These are phyloP conservation scores for Citrus reticulata DNA, from an alignment of 345 rosid species.

Conservation along the genomic window DNA sequence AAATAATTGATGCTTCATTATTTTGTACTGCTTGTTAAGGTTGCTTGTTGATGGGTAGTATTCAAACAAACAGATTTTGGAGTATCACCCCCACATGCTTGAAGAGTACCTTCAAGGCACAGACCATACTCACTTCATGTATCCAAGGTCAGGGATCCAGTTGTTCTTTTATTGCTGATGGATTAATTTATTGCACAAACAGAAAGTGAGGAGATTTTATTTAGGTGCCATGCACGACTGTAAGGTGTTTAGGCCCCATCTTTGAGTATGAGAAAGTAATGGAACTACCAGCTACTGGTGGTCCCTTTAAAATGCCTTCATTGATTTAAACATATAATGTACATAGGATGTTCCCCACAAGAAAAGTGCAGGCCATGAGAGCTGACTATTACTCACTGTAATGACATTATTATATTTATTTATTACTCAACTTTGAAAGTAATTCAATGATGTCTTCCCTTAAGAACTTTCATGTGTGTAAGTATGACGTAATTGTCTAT, in stretches of 20 bases:
- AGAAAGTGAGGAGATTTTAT: not conserved
- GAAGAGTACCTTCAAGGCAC: slow-evolving; percentile 69
- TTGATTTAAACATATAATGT: not conserved
- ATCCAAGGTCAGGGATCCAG: slow-evolving; percentile 67
- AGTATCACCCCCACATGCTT: slow-evolving; percentile 84
- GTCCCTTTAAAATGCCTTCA: not conserved
- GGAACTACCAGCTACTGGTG: not conserved
- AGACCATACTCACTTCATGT: slow-evolving; percentile 76
- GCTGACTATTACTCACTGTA: not conserved
- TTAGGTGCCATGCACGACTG: not conserved
- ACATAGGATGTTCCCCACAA: no score
- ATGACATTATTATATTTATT: not conserved
- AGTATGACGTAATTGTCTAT: not conserved
- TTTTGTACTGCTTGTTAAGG: slow-evolving; percentile 1
- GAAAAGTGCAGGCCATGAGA: no score
- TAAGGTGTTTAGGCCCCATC: not conserved
- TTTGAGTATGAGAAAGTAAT: not conserved
- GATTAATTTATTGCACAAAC: not conserved
- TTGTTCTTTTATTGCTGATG: not conserved
- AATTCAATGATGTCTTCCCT: not conserved
- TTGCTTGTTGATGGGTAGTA: slow-evolving; percentile 4
- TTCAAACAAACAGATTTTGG: slow-evolving; percentile 64
- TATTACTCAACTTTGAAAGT: not conserved
- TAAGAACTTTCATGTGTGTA: not conserved
- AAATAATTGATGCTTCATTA: not conserved